Percentiles rank a stretch among this genome's conserved stretches.
These are phyloP conservation scores for Trypanosomatidae sp. DNA, from an alignment of 208 protist species.

Conservation along the genomic window DNA sequence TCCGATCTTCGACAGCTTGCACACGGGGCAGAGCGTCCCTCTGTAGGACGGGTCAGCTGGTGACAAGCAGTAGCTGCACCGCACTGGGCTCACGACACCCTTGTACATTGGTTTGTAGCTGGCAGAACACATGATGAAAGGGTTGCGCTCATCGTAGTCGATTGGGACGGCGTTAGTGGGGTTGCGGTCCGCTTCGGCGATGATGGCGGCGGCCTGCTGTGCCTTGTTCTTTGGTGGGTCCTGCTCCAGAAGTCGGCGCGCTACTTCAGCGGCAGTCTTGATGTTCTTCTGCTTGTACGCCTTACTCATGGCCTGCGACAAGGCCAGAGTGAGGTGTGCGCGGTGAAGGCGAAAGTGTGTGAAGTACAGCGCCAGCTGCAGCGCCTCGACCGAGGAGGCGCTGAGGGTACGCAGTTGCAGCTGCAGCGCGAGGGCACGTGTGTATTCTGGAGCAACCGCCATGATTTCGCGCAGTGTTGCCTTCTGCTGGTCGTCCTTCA, in stretches of 20 bases:
- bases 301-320: conserved; percentile 94
- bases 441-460: conserved; percentile 66
- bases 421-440: conserved; percentile 75
- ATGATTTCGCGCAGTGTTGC: conserved; percentile 55
- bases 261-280: conserved; percentile 88
- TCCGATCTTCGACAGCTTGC: conserved; percentile 68
- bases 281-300: conserved; percentile 94
- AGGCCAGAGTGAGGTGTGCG: conserved; percentile 86
- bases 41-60: conserved; percentile 72
- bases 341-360: conserved; percentile 96
- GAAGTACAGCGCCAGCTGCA: conserved; percentile 97
- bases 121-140: conserved; percentile 93
- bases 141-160: conserved; percentile 97
- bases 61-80: conserved; percentile 94
- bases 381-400: conserved; percentile 39
- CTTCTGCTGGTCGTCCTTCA: conserved; percentile 59
- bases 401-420: conserved; percentile 67
- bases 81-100: conserved; percentile 55
- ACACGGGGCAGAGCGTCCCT: conserved; percentile 74
- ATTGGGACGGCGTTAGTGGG: conserved; percentile 71
- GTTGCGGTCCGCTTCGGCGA: conserved; percentile 87
- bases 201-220: conserved; percentile 90
- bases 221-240: conserved; percentile 87
- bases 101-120: conserved; percentile 82
- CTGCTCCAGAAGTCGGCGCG: conserved; percentile 93